Base-by-base conservation (phyloP, 2,329 filamentous ascomycete genomes). In the Pseudogymnoascus sp. region DNA sequence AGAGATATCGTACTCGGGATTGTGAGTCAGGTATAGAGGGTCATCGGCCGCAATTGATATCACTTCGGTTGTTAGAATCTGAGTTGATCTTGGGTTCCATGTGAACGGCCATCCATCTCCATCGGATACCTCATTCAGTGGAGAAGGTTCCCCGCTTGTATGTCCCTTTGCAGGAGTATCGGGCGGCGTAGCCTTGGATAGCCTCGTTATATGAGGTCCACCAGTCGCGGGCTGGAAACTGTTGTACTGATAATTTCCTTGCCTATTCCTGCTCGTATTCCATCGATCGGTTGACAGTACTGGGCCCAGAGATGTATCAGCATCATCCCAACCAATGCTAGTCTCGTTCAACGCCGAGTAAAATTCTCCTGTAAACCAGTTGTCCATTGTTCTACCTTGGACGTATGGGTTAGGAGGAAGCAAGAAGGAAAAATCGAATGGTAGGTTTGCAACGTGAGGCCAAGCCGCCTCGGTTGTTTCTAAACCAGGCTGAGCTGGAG, bases 321-420 rank as follows among this genome's bases (percentile, higher is more conserved):
- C 17, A 23, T 35, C 50, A 44, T 57, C 67, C 66, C 64, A 66
- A 26, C 67, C 67, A 59, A 68, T 68, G 4, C 66, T 68, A 17
- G 67, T 69, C 50, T 70, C 69, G 17, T 64, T 57, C 66, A 70
- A 67, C 0, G 68, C 69, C 11, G 66, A 65, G n/a, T 71, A 69
- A 40, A 71, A 68, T 31, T 70, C 68, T 26, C 65, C 64, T 2
- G 68, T 69, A 21, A 68, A 69, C 68, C 68, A 68, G 2, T 68
- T 64, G 60, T 67, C 65, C 5, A 36, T 62, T 7, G 60, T 23
- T 10, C 60, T 53, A 2, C 17, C 59, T 6, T 62, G 33, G 36
- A 38, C 36, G 15, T 38, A 17, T 38, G 36, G 36, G 23, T 64
- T 63, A 7, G 66, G 61, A 13, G 66, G 65, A n/a, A 68, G 62